Base-by-base conservation (phyloP, 768 basidiomycete genomes). In the Trichaptum fuscoviolaceum region DNA sequence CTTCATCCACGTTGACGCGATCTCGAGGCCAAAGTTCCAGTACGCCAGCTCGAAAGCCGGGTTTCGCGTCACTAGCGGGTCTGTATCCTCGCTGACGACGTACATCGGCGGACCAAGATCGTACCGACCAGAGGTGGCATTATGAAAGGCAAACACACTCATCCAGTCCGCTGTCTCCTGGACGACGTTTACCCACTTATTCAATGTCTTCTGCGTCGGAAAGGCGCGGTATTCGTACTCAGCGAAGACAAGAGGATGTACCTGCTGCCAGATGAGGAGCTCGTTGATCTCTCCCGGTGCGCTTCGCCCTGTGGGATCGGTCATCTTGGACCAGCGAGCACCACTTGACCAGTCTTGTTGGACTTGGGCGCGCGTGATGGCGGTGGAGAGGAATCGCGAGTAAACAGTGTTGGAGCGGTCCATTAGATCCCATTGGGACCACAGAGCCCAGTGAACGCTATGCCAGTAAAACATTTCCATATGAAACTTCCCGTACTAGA, bases 381-480 rank as follows among this genome's bases (percentile, higher is more conserved):
- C 82, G 36, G 76, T 77, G 15, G 73, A 67, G 25, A 87, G 80
- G 73, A 86, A 86, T 2, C 80, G 78, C 7, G 76, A 69, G 71
- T 86, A 87, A 9, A 84, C 75, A 57, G 70, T 67, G 62, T 74
- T 77, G 0, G 83, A 81, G 62, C 82, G 80, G 23, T 75, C 68
- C n/a, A 86, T 80, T 57, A 87, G 74, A 67, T 84, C 81, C 83
- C 83, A 85, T 73, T 86, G 84, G 69, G 82, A 81, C 85, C 85
- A 87, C 7, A 86, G 78, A 1, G 82, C 84, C 85, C 85, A 87
- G 70, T 87, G 85, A 7, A 78, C 78, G 65, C 77, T 74, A 69
- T 87, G 86, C 86, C 85, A 86, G 73, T 84, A 86, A 70, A 80
- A 83, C 84, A 84, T 82, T 69, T 87, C 85, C 81, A 85, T 81